A percentile compares a stretch with the other conserved stretches of the same genome.
These are phyloP conservation scores for Paraphoma chrysanthemicola DNA, from an alignment of 2,329 filamentous ascomycete species.

Conservation along the genomic window DNA sequence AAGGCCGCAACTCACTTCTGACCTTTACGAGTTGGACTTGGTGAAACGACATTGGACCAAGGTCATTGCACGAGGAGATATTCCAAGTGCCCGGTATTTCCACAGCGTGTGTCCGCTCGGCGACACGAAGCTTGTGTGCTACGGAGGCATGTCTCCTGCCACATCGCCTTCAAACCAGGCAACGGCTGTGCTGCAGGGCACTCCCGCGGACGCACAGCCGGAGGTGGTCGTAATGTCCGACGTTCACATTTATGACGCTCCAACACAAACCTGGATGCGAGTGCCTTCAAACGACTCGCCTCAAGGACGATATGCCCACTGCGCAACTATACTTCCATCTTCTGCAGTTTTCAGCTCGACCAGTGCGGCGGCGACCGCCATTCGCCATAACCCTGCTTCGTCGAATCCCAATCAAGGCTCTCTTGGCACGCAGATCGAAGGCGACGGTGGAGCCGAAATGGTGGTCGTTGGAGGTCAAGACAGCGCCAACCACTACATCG, in stretches of 20 bases:
- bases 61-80: slow-evolving; percentile 80
- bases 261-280: slow-evolving; percentile 82
- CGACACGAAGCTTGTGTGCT: slow-evolving; percentile 96
- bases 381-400: slow-evolving; percentile 86
- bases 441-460: slow-evolving; percentile 93
- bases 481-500: slow-evolving; percentile 97
- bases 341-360: slow-evolving; percentile 85
- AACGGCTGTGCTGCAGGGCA: slow-evolving; percentile 44
- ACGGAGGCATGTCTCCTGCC: slow-evolving; percentile 94
- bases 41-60: slow-evolving; percentile 93
- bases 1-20: slow-evolving; percentile 82
- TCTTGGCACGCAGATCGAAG: slow-evolving; percentile 88
- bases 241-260: slow-evolving; percentile 92
- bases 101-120: slow-evolving; percentile 94
- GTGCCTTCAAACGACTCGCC: slow-evolving; percentile 82
- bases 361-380: slow-evolving; percentile 81
- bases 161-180: slow-evolving; percentile 52
- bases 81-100: slow-evolving; percentile 92
- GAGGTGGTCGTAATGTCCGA: slow-evolving; percentile 98
- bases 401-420: slow-evolving; percentile 86
- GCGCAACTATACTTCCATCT: slow-evolving; percentile 89
- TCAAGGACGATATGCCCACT: slow-evolving; percentile 95
- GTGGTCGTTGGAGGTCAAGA: slow-evolving; percentile 96
- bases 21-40: slow-evolving; percentile 92
- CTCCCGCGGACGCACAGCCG: slow-evolving; percentile 69